phyloP scores from a whole-genome alignment of 2,329 filamentous ascomycete species.

The Claviceps citrina region DNA sequence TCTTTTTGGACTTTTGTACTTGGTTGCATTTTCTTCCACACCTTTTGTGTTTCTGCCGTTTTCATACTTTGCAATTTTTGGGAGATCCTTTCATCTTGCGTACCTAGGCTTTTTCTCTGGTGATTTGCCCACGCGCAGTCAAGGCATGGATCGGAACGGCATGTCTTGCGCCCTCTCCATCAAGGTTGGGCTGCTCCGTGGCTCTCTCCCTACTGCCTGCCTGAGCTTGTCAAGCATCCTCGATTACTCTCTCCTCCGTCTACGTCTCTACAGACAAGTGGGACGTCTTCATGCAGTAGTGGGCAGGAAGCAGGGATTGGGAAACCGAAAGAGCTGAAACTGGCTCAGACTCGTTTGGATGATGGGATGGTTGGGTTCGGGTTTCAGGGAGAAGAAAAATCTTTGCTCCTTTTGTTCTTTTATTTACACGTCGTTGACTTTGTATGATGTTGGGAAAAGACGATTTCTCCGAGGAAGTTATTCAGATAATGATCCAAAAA shows the following conservation, averaged over 20 bases:
- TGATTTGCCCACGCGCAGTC: not conserved
- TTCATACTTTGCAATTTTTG: not conserved
- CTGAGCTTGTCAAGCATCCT: not conserved
- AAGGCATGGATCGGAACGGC: not conserved
- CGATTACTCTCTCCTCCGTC: not conserved
- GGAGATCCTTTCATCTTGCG: not conserved
- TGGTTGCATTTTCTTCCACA: constrained; percentile 8
- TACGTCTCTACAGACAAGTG: too few relatives aligned
- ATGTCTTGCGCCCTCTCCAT: not conserved
- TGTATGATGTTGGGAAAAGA: constrained; percentile 9
- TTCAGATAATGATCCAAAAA: too few relatives aligned
- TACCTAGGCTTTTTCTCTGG: not conserved
- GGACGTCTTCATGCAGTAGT: too few relatives aligned
- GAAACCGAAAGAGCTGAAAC: too few relatives aligned
- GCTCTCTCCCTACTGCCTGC: not conserved
- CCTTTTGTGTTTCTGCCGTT: constrained; percentile 1
- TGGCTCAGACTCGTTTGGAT: constrained; percentile 1
- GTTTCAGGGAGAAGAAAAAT: too few relatives aligned
- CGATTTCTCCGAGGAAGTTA: constrained; percentile 1
- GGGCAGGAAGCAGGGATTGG: too few relatives aligned
- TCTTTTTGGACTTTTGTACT: constrained; percentile 7
- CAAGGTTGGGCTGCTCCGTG: not conserved
- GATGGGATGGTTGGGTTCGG: not conserved
- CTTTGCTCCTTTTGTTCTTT: not conserved
- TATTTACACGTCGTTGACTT: constrained; percentile 3